A percentile compares a stretch with the other conserved stretches of the same genome.
phyloP scores from a whole-genome alignment of 2,329 filamentous ascomycete species.

The Tolypocladium pustulatum region DNA sequence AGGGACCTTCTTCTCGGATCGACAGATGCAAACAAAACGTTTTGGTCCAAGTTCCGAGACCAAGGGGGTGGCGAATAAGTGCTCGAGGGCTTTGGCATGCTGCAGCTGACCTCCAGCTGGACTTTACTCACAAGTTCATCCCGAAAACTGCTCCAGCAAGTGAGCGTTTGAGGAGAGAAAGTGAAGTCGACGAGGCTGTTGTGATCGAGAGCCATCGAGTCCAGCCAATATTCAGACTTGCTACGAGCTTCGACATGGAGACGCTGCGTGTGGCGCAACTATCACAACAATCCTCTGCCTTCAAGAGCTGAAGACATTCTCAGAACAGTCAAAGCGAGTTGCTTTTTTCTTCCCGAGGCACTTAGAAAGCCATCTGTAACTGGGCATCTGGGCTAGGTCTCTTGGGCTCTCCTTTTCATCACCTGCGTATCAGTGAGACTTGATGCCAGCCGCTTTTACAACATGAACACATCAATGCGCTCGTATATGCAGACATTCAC shows the following conservation, averaged over 20 bases:
- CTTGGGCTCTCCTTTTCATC: too few species aligned
- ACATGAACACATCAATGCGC: too few species aligned
- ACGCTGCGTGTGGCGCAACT: neutral
- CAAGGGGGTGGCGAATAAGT: neutral
- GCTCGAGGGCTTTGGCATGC: neutral
- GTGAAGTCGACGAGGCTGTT: neutral
- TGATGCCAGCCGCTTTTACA: neutral
- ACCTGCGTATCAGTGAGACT: neutral
- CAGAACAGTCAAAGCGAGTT: too few species aligned
- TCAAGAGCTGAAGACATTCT: neutral
- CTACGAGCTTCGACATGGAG: neutral
- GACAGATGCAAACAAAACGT: neutral
- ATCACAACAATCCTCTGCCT: neutral
- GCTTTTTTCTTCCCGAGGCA: neutral
- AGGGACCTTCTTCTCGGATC: neutral
- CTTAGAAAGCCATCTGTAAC: neutral
- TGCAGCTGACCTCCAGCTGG: neutral
- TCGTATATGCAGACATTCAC: too few species aligned
- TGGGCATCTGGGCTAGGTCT: neutral
- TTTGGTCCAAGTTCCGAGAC: neutral
- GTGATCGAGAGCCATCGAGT: neutral
- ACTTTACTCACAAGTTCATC: neutral
- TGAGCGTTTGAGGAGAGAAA: neutral
- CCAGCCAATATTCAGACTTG: neutral
- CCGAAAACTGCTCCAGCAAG: neutral